Evolutionary conservation across 768 basidiomycete genomes (phyloP).

Genomic region (Lentinula lateritia): DNA sequence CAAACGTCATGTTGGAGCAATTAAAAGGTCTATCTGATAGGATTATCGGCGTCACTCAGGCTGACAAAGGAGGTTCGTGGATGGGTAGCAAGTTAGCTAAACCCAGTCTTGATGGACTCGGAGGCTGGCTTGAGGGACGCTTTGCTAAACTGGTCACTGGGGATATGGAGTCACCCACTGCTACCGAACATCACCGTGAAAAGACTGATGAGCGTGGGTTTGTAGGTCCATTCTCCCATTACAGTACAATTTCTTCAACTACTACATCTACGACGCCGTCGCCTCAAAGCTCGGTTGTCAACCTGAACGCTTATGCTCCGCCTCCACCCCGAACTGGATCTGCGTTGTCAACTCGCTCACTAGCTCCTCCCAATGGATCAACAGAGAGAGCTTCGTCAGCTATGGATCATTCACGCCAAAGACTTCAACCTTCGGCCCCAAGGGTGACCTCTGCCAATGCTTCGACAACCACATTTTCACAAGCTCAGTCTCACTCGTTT

Average conservation of each 20-base stretch:
- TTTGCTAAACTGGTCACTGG: conserved; percentile 95
- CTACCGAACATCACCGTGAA: conserved; percentile 28
- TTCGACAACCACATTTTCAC: conserved; percentile 45
- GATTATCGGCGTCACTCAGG: conserved; percentile 62
- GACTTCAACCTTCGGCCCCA: conserved; percentile 44
- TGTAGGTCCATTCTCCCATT: conserved; percentile 87
- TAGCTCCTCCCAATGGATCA: conserved; percentile 39
- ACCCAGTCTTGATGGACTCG: conserved; percentile 87
- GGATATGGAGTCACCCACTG: conserved; percentile 56
- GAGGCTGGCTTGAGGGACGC: conserved; percentile 87
- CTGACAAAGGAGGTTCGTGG: conserved; percentile 82
- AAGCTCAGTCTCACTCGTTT: conserved; percentile 27
- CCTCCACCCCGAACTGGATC: conserved; percentile 63
- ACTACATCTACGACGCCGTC: conserved; percentile 73
- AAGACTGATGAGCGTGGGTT: conserved; percentile 36
- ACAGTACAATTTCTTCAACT: conserved; percentile 84
- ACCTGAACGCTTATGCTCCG: conserved; percentile 24
- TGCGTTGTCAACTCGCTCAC: conserved; percentile 52
- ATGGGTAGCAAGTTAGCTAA: conserved; percentile 82
- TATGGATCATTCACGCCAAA: conserved; percentile 61
- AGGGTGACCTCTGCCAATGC: conserved; percentile 50
- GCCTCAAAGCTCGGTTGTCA: conserved; percentile 54
- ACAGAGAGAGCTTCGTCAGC: conserved; percentile 76
- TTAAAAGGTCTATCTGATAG: conserved; percentile 77
- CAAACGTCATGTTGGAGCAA: conserved; percentile 60